A percentile compares a stretch with the other conserved stretches of the same genome.
phyloP scores from a whole-genome alignment of 2,329 filamentous ascomycete genomes.

The Exophiala sideris region DNA sequence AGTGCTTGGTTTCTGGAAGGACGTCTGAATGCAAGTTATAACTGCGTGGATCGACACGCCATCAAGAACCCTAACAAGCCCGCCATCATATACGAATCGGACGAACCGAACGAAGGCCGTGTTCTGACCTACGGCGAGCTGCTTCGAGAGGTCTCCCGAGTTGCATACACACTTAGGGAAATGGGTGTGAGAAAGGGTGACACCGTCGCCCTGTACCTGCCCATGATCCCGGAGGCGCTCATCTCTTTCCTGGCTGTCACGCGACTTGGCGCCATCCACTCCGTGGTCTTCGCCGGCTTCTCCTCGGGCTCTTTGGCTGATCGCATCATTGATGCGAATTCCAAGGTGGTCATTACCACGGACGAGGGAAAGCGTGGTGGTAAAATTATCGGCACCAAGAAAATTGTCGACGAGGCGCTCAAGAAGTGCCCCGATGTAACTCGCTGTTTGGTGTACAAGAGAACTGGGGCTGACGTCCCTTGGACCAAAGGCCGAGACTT shows the following conservation, averaged over 20 bases:
- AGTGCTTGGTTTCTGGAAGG: conserved; percentile 94
- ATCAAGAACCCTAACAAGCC: conserved; percentile 88
- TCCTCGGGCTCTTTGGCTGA: conserved; percentile 94
- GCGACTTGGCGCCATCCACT: conserved; percentile 93
- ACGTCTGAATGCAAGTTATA: conserved; percentile 91
- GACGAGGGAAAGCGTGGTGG: conserved; percentile 98
- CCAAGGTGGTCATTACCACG: conserved; percentile 91
- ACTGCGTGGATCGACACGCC: conserved; percentile 96
- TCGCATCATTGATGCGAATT: conserved; percentile 84
- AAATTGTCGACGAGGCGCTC: conserved; percentile 91
- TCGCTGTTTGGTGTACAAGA: conserved; percentile 87
- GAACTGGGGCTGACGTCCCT: conserved; percentile 87
- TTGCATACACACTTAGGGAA: conserved; percentile 83
- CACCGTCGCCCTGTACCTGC: conserved; percentile 93
- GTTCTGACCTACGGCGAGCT: conserved; percentile 92
- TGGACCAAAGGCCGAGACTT: conserved; percentile 84
- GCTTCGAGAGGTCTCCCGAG: conserved; percentile 82
- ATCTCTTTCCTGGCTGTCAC: conserved; percentile 86
- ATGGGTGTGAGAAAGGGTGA: conserved; percentile 97
- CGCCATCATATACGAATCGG: conserved; percentile 98
- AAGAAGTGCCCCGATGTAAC: conserved; percentile 90
- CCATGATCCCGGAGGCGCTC: conserved; percentile 97
- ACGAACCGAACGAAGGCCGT: conserved; percentile 82
- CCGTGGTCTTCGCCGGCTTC: conserved; percentile 96
- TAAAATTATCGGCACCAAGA: conserved; percentile 96